Evolutionary conservation across 441 rosid species (phyloP), one percentile per base, ranked within the genome.

Genomic region (Oxalis stricta): DNA sequence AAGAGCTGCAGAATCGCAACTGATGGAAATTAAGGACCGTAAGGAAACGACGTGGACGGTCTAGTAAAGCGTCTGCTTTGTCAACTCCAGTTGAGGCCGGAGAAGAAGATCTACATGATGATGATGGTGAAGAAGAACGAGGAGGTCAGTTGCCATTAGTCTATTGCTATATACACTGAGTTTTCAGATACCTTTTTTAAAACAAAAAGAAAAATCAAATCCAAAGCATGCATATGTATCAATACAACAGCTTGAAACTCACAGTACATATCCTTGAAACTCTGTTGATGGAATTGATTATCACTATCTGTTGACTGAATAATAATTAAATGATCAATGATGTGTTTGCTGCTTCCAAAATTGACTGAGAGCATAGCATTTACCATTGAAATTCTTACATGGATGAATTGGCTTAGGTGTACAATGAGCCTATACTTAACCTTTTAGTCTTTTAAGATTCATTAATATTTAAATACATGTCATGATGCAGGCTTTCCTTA

Each of bases 91-190:
- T 78, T 67, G 94, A 80, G 68, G 58, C 65, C 18, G 94, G 85
- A 33, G 96, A 89, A 58, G 98, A 91, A 48, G 89, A 82, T 50
- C 38, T 62, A 19, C 58, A 76, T 31, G 91, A 86, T 64, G 96
- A 83, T 17, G 96, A 86, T 52, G 70, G 87, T 24, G 98, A 91
- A 75, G 96, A 91, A 61, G 96, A 91, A 55, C 72, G 99, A 26
- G n/a, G 99, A 86, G 85, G 96, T 83, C 49, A 44, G 87, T 63
- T 48, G 28, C 30, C 38, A 23, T 10, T n/a, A 16, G 5, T 31
- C 10, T 34, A n/a, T 6, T 1, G 31, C 10, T 5, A 26, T 26
- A 26, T 26, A 1, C 7, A 26, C 8, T 26, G 31, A 26, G 31
- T n/a, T n/a, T n/a, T n/a, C n/a, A n/a, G n/a, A n/a, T n/a, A n/a